phyloP scores from a whole-genome alignment of 148 eudicot genomes.

The Drosera capensis region DNA sequence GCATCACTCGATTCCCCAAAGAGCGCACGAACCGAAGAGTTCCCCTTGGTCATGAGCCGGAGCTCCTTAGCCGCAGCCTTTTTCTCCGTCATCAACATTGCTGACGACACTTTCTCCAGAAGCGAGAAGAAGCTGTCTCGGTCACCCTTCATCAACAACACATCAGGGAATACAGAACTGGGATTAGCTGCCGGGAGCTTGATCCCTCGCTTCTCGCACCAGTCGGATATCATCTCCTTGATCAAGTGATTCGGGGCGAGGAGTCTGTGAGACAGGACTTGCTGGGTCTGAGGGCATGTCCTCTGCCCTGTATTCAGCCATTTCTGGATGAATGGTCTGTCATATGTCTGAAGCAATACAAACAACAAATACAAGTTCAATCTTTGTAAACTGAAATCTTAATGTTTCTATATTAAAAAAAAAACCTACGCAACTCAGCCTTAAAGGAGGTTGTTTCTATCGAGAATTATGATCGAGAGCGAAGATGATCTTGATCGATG shows the following conservation, averaged over 20 bases:
- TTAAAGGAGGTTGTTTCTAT: too few species aligned
- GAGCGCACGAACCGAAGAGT: conserved; percentile 24
- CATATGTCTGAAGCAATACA: conserved; percentile 50
- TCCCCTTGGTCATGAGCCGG: conserved; percentile 22
- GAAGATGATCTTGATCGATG: too few species aligned
- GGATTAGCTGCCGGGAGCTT: conserved; percentile 34
- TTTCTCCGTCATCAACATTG: conserved; percentile 33
- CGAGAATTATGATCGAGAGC: too few species aligned
- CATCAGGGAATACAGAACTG: conserved; percentile 20
- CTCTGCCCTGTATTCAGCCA: conserved; percentile 54
- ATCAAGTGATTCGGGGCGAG: conserved; percentile 60
- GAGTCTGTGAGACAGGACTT: conserved; percentile 45
- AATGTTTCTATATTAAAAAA: background rate
- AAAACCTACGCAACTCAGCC: background rate
- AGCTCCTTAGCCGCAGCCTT: conserved; percentile 52
- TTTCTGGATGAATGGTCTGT: conserved; percentile 52
- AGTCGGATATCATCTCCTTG: conserved; percentile 44
- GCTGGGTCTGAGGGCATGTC: conserved; percentile 60
- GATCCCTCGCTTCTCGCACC: conserved; percentile 48
- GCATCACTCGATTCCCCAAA: conserved; percentile 26
- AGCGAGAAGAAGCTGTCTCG: conserved; percentile 21
- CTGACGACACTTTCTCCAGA: conserved; percentile 45
- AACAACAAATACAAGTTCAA: background rate
- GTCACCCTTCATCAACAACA: conserved; percentile 36
- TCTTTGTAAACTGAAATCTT: background rate